These are phyloP conservation scores for Penicillium decumbens DNA, from an alignment of 2,329 filamentous ascomycete genomes.

Conservation along the genomic window DNA sequence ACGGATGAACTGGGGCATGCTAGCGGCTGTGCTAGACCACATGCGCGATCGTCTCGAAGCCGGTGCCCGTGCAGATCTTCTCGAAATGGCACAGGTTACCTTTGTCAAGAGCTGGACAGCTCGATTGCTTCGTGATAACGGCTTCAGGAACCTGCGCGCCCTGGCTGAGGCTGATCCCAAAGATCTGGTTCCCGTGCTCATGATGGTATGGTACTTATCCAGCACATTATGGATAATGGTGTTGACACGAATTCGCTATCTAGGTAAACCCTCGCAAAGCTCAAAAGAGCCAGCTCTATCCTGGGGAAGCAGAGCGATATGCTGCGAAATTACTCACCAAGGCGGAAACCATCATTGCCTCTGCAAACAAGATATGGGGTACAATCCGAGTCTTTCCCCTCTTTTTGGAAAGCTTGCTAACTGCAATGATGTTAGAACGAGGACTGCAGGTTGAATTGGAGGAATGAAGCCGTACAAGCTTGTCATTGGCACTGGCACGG, in stretches of 20 bases:
- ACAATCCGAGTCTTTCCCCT: conserved; percentile 9
- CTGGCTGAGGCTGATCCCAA: conserved; percentile 65
- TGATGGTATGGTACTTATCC: conserved; percentile 52
- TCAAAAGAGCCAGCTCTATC: conserved; percentile 48
- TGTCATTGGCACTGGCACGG: background rate
- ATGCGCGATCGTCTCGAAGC: conserved; percentile 70
- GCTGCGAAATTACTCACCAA: conserved; percentile 62
- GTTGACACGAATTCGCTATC: background rate
- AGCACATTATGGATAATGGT: background rate
- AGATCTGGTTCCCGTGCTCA: conserved; percentile 65
- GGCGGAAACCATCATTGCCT: conserved; percentile 63
- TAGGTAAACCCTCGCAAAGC: conserved; percentile 63
- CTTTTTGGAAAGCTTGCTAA: background rate
- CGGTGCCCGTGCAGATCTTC: conserved; percentile 64
- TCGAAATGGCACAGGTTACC: conserved; percentile 66
- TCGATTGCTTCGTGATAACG: conserved; percentile 69
- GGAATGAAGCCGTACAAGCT: conserved; percentile 19
- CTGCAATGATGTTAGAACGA: conserved; percentile 25
- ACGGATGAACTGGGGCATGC: conserved; percentile 69
- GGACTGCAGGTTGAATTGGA: conserved; percentile 37
- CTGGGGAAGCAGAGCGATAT: conserved; percentile 56
- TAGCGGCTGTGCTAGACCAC: conserved; percentile 68
- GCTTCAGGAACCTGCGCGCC: conserved; percentile 62
- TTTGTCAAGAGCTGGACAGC: conserved; percentile 75
- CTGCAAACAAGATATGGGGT: conserved; percentile 66